Base-by-base conservation (phyloP, 805 yeast genomes). In the Kodamaea neixiangensis region DNA sequence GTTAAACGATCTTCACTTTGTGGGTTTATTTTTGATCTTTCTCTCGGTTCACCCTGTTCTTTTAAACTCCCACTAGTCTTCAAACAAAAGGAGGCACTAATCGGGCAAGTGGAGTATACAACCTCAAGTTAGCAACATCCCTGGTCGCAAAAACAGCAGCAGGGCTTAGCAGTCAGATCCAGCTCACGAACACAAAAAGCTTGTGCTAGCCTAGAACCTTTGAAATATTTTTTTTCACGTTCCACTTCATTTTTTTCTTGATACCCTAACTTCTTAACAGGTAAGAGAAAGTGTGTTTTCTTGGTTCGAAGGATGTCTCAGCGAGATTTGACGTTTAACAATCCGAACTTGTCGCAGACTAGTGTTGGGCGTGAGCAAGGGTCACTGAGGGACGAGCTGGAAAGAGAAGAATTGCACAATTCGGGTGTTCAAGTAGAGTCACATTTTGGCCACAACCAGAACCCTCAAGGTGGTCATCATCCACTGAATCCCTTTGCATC, bases 311-410 rank as follows among this genome's bases (percentile, higher is more conserved):
- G n/a, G 6, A 62, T 62, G 64, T 47, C 59, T 34, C 69, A 61
- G 45, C 57, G 75, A 57, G 71, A 69, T 54, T 60, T 71, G 48
- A 71, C 75, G 3, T 60, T 52, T 46, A 69, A 71, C 51, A 60
- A 48, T 39, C 64, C 54, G 48, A 49, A 41, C 52, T n/a, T 37
- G 15, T 19, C 46, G 14, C 22, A 31, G 22, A 7, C 37, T 22
- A 33, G 19, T 20, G 41, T 37, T 17, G 21, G 31, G 31, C 31
- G 31, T 7, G 31, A 25, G 5, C 11, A 9, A 3, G 31, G 31
- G 31, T n/a, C n/a, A n/a, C n/a, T n/a, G n/a, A n/a, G n/a, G n/a
- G n/a, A n/a, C n/a, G n/a, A n/a, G n/a, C n/a, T n/a, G n/a, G 19
- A 19, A 17, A 19, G 19, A 37, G 41, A 37, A 5, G 21, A 19